These are phyloP conservation scores for Trypethelium eluteriae DNA, from an alignment of 495 filamentous ascomycete species.

Conservation along the genomic window DNA sequence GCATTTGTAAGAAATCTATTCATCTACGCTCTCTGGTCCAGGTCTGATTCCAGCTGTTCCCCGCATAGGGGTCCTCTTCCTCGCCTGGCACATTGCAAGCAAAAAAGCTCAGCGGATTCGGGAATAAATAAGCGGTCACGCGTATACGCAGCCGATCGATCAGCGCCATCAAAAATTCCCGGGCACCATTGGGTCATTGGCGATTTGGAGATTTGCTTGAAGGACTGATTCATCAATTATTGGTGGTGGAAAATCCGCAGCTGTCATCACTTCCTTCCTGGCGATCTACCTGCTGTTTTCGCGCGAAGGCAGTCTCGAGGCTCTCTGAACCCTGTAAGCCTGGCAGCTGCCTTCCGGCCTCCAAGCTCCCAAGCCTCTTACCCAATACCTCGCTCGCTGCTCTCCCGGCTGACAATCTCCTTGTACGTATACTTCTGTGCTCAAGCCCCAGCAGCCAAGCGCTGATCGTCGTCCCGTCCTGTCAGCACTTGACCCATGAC, in stretches of 20 bases:
- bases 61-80: slow-evolving; percentile 1
- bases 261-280: slow-evolving; percentile 5
- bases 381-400: neutral
- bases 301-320: slow-evolving; percentile 5
- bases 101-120: slow-evolving; percentile 2
- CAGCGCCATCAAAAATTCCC: neutral
- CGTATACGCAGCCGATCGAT: slow-evolving; percentile 2
- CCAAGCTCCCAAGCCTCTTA: slow-evolving; percentile 8
- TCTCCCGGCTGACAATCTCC: neutral
- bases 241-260: slow-evolving; percentile 7
- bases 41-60: neutral
- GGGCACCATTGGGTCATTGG: neutral
- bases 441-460: slow-evolving; percentile 7
- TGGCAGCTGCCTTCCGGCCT: neutral
- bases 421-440: slow-evolving; percentile 12
- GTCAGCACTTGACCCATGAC: slow-evolving; percentile 9
- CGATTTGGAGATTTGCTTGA: neutral
- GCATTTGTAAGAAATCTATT: neutral
- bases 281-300: slow-evolving; percentile 1
- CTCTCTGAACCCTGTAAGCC: slow-evolving; percentile 7
- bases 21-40: neutral
- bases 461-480: slow-evolving; percentile 5
- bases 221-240: neutral
- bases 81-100: neutral
- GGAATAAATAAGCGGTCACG: slow-evolving; percentile 9